Evolutionary conservation across 345 rosid genomes (phyloP), one percentile per base, ranked within the genome.

Genomic region (Populus ilicifolia): DNA sequence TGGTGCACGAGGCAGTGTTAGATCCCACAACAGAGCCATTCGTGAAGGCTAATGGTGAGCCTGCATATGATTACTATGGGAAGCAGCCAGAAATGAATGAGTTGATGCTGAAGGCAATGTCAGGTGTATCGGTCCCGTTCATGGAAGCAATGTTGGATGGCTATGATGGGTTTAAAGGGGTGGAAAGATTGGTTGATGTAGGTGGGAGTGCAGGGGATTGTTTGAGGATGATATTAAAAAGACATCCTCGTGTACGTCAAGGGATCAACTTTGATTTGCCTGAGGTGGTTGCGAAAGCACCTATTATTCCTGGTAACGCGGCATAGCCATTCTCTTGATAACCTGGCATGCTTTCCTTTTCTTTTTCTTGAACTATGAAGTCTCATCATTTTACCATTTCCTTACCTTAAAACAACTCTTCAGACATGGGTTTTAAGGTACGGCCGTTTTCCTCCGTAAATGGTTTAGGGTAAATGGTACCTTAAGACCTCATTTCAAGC

Each of bases 201-300:
- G 99, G 98, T 62, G 99, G 99, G 27, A 94, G 99, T 23, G 93
- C 89, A 12, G 99, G 99, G 41, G 98, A 93, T 84, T 94, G 97
- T 84, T 91, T 94, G 44, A 84, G 86, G 81, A 93, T 93, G 98
- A 94, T 94, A 64, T 27, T 91, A 30, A 20, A 81, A 5, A 89
- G 89, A 25, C 81, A 85, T 79, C 85, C 94, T 4, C 70, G 66
- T 33, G 75, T 94, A 3, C 80, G 80, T 25, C 76, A 87, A 77
- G 98, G 92, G 2, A 83, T 91, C 84, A 94, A 94, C 82, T 94
- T 91, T 73, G 98, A 94, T 75, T 70, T 94, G 83, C 98, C 95
- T 25, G 94, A 90, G 77, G 98, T 94, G 16, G 91, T 93, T 36
- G 95, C 92, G 70, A 86, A 86, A 74, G 97, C 95, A 10, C 95